Conservation (phyloP, 139 green algal species). For the Auxenochlorella pyrenoidosa region DNA sequence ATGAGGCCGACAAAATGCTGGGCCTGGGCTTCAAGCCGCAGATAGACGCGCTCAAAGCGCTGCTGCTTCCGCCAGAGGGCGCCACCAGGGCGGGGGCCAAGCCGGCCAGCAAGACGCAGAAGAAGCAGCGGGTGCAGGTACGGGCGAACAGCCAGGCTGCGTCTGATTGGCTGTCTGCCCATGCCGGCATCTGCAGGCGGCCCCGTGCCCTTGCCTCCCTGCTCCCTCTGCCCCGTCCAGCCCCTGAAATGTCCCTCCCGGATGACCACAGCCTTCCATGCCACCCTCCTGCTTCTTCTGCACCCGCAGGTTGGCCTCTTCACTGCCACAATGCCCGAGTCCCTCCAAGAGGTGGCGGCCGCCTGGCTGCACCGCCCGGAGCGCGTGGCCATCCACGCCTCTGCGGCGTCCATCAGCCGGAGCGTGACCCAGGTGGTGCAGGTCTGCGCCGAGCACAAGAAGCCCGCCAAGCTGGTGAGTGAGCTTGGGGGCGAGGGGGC, state of each 20-base stretch:
- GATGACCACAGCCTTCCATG: too few relatives aligned
- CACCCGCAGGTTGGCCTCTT: slow-evolving; percentile 78
- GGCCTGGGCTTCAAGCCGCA: slow-evolving; percentile 81
- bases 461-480: slow-evolving; percentile 71
- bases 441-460: slow-evolving; percentile 88
- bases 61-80: slow-evolving; percentile 54
- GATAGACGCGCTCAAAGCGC: slow-evolving; percentile 64
- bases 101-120: slow-evolving; percentile 6
- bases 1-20: slow-evolving; percentile 95
- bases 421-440: slow-evolving; percentile 88
- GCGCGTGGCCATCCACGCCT: slow-evolving; percentile 19
- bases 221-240: background rate
- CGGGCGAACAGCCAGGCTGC: background rate
- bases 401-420: slow-evolving; percentile 67
- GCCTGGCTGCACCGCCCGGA: slow-evolving; percentile 64
- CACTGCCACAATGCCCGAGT: slow-evolving; percentile 82
- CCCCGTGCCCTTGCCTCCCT: background rate
- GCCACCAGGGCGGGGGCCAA: background rate
- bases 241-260: too few relatives aligned
- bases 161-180: background rate
- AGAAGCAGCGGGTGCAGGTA: slow-evolving; percentile 17
- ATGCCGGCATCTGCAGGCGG: too few relatives aligned
- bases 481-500: background rate
- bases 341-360: slow-evolving; percentile 55
- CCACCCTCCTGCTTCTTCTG: too few relatives aligned